Evolutionary conservation across 2,329 filamentous ascomycete genomes (phyloP), one percentile per base, ranked within the genome.

Genomic region (Phialophora chinensis): DNA sequence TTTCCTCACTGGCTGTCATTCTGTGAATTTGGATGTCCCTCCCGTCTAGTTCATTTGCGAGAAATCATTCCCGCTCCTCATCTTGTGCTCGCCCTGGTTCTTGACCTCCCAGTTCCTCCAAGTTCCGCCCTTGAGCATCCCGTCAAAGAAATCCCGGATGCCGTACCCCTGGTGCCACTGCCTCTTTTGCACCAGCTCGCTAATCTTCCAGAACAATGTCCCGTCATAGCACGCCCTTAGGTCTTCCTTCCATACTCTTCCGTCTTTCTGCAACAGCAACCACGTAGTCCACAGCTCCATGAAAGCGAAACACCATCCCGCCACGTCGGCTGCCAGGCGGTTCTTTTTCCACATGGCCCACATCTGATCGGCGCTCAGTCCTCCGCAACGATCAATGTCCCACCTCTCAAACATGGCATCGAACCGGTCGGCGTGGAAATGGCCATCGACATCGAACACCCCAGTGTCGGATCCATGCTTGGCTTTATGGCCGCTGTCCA

Each of bases 381-480:
- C 78, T 12, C 79, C 75, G 70, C 79, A 73, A 66, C 76, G n/a
- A 33, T 74, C 66, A 49, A 74, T 44, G 61, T 80, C 78, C 70
- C 82, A 84, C 69, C 83, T 83, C 4, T 75, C 70, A 66, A 84
- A 84, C 44, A 84, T 74, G 50, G 83, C 80, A 72, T 84, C 81
- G 64, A 83, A 84, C 14, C 77, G 74, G 71, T 82, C 79, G 44
- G 80, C 80, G 1, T 79, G 71, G 68, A 82, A 83, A 3, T 81
- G 74, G 0, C 82, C 82, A 59, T 84, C 80, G 2, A 75, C 71
- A 65, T 83, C 82, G 65, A 79, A 84, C n/a, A 77, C 78, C 50
- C 76, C 76, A 12, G 73, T 77, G 65, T 82, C 80, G 44, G 75
- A 78, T 38, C 81, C 80, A 65, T 82, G 81, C 60, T 81, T 82